These are phyloP conservation scores for Fraxinus velutina DNA, from an alignment of 305 asterid species.

Conservation along the genomic window DNA sequence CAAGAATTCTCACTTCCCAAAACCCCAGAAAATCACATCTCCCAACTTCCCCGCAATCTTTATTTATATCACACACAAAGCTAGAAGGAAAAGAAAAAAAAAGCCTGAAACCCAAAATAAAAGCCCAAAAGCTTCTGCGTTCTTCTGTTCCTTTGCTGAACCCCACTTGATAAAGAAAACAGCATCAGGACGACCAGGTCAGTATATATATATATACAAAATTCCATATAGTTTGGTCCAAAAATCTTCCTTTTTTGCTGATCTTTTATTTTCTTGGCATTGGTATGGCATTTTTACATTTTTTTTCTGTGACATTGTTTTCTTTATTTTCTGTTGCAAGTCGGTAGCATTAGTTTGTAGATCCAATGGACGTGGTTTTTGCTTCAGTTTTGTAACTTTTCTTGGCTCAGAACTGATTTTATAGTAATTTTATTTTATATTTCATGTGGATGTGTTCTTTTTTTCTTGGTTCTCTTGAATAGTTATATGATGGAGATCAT, in stretches of 20 bases:
- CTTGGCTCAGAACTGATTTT: conserved; percentile 17
- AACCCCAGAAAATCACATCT: conserved; percentile 30
- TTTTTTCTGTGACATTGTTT: conserved; percentile 17
- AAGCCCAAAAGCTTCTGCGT: conserved; percentile 33
- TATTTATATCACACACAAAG: background rate
- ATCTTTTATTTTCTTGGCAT: conserved; percentile 6
- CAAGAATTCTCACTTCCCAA: conserved; percentile 37
- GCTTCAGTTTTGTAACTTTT: conserved; percentile 21
- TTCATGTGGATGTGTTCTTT: conserved; percentile 26
- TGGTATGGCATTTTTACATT: conserved; percentile 22
- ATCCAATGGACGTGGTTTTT: conserved; percentile 42
- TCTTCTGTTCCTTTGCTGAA: conserved; percentile 29
- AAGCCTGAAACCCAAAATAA: conserved; percentile 18
- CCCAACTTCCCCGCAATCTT: conserved; percentile 23
- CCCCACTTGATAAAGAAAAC: conserved; percentile 44
- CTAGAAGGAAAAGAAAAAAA: background rate
- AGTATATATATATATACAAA: conserved; percentile 23
- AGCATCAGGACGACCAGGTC: conserved; percentile 35
- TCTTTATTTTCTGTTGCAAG: conserved; percentile 20
- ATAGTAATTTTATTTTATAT: conserved; percentile 21
- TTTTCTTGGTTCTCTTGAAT: conserved; percentile 26
- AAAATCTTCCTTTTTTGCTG: conserved; percentile 16
- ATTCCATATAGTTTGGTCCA: conserved; percentile 23
- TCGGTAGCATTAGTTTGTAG: conserved; percentile 33
- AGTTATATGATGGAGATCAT: conserved; percentile 41